A percentile compares a stretch with the other conserved stretches of the same genome.
Evolutionary conservation across 768 basidiomycete species (phyloP).

Genomic region (Lenzites betulinus): DNA sequence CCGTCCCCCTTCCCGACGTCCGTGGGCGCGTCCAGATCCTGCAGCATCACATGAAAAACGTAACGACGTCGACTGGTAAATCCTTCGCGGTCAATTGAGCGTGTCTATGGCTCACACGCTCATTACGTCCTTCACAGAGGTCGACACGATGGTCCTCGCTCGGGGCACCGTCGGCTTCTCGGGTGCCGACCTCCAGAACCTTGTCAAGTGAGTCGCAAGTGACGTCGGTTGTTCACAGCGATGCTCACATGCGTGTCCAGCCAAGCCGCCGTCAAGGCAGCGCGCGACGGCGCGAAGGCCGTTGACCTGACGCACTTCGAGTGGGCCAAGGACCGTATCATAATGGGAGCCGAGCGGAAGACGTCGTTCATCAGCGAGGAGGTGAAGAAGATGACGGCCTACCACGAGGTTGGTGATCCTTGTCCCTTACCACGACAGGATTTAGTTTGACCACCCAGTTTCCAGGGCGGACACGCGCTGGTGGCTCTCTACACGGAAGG

Average conservation of each 20-base stretch:
- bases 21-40: slow-evolving; percentile 93
- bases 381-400: slow-evolving; percentile 87
- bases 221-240: background rate
- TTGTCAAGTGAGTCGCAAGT: slow-evolving; percentile 78
- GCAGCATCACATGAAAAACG: slow-evolving; percentile 85
- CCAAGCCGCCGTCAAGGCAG: slow-evolving; percentile 93
- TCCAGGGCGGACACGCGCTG: slow-evolving; percentile 88
- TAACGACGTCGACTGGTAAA: slow-evolving; percentile 61
- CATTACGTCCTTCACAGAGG: slow-evolving; percentile 45
- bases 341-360: slow-evolving; percentile 96
- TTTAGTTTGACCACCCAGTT: slow-evolving; percentile 10
- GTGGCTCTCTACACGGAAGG: slow-evolving; percentile 93
- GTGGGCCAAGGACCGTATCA: slow-evolving; percentile 98
- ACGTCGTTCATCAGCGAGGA: slow-evolving; percentile 87
- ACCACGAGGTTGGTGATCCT: slow-evolving; percentile 82
- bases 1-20: slow-evolving; percentile 93
- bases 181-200: slow-evolving; percentile 94
- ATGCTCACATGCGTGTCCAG: slow-evolving; percentile 34
- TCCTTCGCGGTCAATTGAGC: background rate
- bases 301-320: slow-evolving; percentile 87
- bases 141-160: slow-evolving; percentile 86
- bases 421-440: background rate
- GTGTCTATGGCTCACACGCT: slow-evolving; percentile 11
- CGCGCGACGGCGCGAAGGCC: slow-evolving; percentile 73
- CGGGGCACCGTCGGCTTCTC: slow-evolving; percentile 96